Evolutionary conservation across 345 rosid genomes (phyloP), one percentile per base, ranked within the genome.

Genomic region (Psidium friedrichsthalianum): DNA sequence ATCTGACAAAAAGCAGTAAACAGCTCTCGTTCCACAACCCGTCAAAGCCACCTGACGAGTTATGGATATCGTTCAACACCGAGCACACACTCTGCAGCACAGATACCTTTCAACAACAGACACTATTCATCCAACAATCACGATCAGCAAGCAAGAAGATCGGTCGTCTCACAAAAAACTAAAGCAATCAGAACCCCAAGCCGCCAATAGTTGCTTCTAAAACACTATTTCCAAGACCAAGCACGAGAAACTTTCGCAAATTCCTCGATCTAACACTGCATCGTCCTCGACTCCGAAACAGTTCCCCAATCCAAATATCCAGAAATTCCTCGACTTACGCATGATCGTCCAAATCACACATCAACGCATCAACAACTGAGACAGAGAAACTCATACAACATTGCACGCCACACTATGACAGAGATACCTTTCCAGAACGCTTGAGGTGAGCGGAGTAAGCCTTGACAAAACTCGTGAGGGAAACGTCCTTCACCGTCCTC

Each of bases 381-480:
- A 27, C 36, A 55, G 13, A 47, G 47, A 13, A 15, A 13, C 56
- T 5, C 55, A 18, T 1, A 22, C 24, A 4, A 69, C 24, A 18
- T 32, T 47, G 47, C 78, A 11, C 78, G 47, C 47, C 4, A 32
- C 24, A 32, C 47, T 22, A 32, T 2, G 51, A 20, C 29, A 52
- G 16, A 29, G 18, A 27, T 24, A 92, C 93, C 93, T 92, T 91
- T 81, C 93, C 94, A 20, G 94, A 91, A 18, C 93, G 94, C 84
- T 92, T 92, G 59, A 92, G 93, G 85, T 91, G 93, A 25, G 90
- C 92, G 3, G 93, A 84, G 85, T 91, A 92, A 22, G 94, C 94
- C 89, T 89, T 92, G 84, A 90, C 92, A 86, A 86, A 92, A 92
- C 90, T 92, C 93, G 61, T 90, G 94, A 18, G 94, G 20, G 92